These are phyloP conservation scores for Acanthamoeba lugdunensis DNA, from an alignment of 208 protist genomes.

Conservation along the genomic window DNA sequence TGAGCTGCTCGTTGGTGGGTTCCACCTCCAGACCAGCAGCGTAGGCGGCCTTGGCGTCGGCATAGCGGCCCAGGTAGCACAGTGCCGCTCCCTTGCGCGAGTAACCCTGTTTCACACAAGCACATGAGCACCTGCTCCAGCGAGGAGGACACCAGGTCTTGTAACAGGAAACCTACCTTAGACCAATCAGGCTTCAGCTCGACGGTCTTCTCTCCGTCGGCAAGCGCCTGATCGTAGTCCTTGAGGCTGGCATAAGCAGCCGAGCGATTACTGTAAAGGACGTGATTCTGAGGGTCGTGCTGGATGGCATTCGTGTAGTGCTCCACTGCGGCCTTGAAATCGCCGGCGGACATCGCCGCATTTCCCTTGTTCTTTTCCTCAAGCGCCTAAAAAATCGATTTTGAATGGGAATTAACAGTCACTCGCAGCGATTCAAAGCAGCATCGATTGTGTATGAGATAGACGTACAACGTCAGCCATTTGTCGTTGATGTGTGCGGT, in stretches of 20 bases:
- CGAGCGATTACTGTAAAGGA: slow-evolving; percentile 86
- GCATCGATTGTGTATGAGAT: not conserved
- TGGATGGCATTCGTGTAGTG: slow-evolving; percentile 83
- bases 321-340: slow-evolving; percentile 91
- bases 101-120: slow-evolving; percentile 76
- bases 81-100: slow-evolving; percentile 85
- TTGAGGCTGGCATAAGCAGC: slow-evolving; percentile 79
- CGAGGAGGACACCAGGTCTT: not conserved
- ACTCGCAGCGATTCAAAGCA: not conserved
- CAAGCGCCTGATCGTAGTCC: slow-evolving; percentile 83
- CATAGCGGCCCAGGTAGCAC: slow-evolving; percentile 73
- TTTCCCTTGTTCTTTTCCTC: slow-evolving; percentile 88
- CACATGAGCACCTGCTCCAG: not conserved
- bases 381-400: slow-evolving; percentile 12
- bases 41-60: slow-evolving; percentile 79
- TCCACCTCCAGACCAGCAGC: slow-evolving; percentile 78
- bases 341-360: slow-evolving; percentile 92
- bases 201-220: slow-evolving; percentile 86
- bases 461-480: slow-evolving; percentile 4
- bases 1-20: slow-evolving; percentile 74
- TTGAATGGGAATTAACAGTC: too few species aligned
- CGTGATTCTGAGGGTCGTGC: slow-evolving; percentile 60
- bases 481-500: not conserved
- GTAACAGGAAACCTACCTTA: slow-evolving; percentile 81
- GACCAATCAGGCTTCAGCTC: slow-evolving; percentile 85